Evolutionary conservation across 129 eudicot genomes (phyloP).

Genomic region (Flaveria trinervia): DNA sequence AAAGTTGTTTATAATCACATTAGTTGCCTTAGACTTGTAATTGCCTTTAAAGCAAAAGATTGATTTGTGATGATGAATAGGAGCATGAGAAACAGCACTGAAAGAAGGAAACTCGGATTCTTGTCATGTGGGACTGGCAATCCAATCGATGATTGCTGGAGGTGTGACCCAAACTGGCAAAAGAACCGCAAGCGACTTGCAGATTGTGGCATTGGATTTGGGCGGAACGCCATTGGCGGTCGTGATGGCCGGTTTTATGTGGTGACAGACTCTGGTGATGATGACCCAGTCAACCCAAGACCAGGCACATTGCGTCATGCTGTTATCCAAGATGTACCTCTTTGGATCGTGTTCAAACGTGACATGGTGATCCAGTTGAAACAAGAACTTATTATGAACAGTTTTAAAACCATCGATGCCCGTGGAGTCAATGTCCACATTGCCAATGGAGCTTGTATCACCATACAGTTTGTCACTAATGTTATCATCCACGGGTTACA

Average conservation of each 20-base stretch:
- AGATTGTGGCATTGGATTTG: conserved; percentile 91
- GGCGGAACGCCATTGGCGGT: conserved; percentile 89
- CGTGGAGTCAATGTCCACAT: conserved; percentile 94
- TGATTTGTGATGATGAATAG: conserved; percentile 37
- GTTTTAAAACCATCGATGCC: conserved; percentile 92
- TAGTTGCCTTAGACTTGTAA: conserved; percentile 20
- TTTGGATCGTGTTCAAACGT: conserved; percentile 88
- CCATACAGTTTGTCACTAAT: conserved; percentile 76
- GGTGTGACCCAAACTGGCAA: conserved; percentile 87
- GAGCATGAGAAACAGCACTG: conserved; percentile 74
- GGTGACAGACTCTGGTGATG: conserved; percentile 77
- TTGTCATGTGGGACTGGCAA: conserved; percentile 90
- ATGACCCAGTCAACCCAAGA: conserved; percentile 79
- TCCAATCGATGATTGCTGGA: conserved; percentile 95
- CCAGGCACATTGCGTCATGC: conserved; percentile 91
- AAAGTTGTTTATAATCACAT: conserved; percentile 15
- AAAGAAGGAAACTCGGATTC: conserved; percentile 84
- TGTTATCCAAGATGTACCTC: conserved; percentile 78
- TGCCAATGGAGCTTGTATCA: conserved; percentile 83
- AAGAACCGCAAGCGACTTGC: conserved; percentile 87
- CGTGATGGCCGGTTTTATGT: conserved; percentile 83
- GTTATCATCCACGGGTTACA: conserved; percentile 80
- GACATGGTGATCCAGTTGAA: conserved; percentile 85
- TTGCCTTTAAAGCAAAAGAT: background rate
- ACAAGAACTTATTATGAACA: conserved; percentile 91